Conservation (phyloP, 306 rosid species). For the Quercus aquifolioides region DNA sequence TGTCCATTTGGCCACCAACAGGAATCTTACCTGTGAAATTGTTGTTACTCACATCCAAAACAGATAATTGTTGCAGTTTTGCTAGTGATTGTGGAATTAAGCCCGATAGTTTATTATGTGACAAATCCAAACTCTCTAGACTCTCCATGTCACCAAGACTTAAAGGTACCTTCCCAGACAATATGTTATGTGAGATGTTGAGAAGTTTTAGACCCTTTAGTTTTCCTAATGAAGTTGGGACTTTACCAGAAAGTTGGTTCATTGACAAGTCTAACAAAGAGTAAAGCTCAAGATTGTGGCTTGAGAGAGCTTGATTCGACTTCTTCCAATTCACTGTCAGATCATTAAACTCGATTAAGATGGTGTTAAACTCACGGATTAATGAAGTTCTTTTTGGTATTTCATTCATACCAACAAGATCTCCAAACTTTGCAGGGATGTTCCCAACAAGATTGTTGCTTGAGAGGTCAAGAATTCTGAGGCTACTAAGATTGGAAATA, state of each 20-base stretch:
- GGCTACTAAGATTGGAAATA: conserved; percentile 9
- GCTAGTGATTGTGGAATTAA: conserved; percentile 17
- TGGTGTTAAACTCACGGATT: not conserved
- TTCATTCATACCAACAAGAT: conserved; percentile 24
- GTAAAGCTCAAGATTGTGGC: conserved; percentile 17
- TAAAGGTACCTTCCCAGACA: conserved; percentile 20
- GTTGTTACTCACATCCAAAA: conserved; percentile 24
- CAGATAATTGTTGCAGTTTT: not conserved
- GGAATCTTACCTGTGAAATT: conserved; percentile 7
- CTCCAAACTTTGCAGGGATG: not conserved
- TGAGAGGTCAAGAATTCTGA: conserved; percentile 23
- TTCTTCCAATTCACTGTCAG: conserved; percentile 30
- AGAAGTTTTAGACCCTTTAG: conserved; percentile 24
- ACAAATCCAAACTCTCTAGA: conserved; percentile 30
- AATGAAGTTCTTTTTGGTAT: not conserved
- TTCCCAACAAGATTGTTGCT: conserved; percentile 6
- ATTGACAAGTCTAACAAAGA: conserved; percentile 22
- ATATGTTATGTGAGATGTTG: conserved; percentile 23
- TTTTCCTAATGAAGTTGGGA: conserved; percentile 18
- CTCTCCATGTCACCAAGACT: conserved; percentile 24
- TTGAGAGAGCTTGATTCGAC: conserved; percentile 9
- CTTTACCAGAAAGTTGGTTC: conserved; percentile 17
- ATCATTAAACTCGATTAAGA: conserved; percentile 10
- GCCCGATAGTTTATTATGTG: conserved; percentile 22
- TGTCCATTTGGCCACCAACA: conserved; percentile 22